A percentile compares a stretch with the other conserved stretches of the same genome.
These are phyloP conservation scores for Talaromyces adpressus DNA, from an alignment of 495 filamentous ascomycete species.

Conservation along the genomic window DNA sequence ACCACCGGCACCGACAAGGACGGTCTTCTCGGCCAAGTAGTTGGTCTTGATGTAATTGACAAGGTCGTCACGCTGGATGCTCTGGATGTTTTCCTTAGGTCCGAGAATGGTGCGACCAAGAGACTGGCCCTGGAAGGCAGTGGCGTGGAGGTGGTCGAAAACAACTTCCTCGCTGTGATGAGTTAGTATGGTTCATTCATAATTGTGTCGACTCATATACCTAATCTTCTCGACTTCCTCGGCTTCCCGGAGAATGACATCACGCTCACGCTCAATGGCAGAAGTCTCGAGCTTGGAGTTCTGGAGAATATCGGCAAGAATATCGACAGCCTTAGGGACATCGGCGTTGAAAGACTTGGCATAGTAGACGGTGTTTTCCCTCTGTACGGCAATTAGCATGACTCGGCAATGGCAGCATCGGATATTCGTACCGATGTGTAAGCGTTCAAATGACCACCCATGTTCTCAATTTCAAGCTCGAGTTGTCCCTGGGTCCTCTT, in stretches of 20 bases:
- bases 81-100: slow-evolving; percentile 95
- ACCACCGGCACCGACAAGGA: slow-evolving; percentile 91
- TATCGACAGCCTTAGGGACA: slow-evolving; percentile 90
- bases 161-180: slow-evolving; percentile 93
- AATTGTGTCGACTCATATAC: neutral
- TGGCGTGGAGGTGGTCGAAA: slow-evolving; percentile 98
- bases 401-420: slow-evolving; percentile 1
- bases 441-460: slow-evolving; percentile 98
- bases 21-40: slow-evolving; percentile 99
- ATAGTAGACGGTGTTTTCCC: slow-evolving; percentile 99
- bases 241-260: slow-evolving; percentile 96
- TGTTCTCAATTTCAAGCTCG: slow-evolving; percentile 99
- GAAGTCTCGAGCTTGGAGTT: slow-evolving; percentile 91
- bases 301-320: slow-evolving; percentile 97
- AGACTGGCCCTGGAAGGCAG: slow-evolving; percentile 91
- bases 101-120: slow-evolving; percentile 97
- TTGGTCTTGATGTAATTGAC: slow-evolving; percentile 96
- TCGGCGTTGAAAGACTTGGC: slow-evolving; percentile 98
- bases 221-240: slow-evolving; percentile 92
- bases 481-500: slow-evolving; percentile 91
- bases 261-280: slow-evolving; percentile 94
- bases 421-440: slow-evolving; percentile 86
- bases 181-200: neutral
- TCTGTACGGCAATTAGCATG: slow-evolving; percentile 47
- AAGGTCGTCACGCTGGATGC: slow-evolving; percentile 85